Conservation (phyloP, 805 yeast species). For the Yarrowia sp. region DNA sequence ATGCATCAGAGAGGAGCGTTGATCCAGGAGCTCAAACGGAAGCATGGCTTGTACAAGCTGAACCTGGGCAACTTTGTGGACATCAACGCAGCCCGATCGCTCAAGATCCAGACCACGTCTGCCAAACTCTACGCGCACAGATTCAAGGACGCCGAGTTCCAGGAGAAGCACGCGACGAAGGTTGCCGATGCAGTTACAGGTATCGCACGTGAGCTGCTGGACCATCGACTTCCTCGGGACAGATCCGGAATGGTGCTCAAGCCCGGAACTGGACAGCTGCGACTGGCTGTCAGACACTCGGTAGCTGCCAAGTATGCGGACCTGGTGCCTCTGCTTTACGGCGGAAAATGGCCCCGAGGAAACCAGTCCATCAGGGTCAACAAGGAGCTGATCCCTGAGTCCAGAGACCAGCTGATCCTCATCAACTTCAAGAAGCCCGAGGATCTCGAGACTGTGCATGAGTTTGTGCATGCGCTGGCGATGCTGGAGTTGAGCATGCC, state of each 20-base stretch:
- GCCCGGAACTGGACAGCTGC: not conserved
- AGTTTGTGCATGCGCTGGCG: not conserved
- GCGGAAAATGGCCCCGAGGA: too few relatives aligned
- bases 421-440: constrained; percentile 1
- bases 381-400: constrained; percentile 5
- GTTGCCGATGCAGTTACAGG: not conserved
- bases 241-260: not conserved
- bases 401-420: constrained; percentile 14
- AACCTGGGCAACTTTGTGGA: not conserved
- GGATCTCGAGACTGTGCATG: not conserved
- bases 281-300: not conserved
- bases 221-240: not conserved
- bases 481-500: not conserved
- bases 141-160: too few relatives aligned
- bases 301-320: not conserved
- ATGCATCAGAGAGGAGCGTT: not conserved
- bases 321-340: not conserved
- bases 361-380: not conserved
- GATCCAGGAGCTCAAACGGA: not conserved
- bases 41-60: not conserved
- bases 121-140: too few relatives aligned
- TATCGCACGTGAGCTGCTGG: not conserved
- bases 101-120: not conserved
- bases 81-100: not conserved
- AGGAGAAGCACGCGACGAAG: not conserved